Evolutionary conservation across 2,329 filamentous ascomycete genomes (phyloP), one percentile per base, ranked within the genome.

Genomic region (Colletotrichum lupini): DNA sequence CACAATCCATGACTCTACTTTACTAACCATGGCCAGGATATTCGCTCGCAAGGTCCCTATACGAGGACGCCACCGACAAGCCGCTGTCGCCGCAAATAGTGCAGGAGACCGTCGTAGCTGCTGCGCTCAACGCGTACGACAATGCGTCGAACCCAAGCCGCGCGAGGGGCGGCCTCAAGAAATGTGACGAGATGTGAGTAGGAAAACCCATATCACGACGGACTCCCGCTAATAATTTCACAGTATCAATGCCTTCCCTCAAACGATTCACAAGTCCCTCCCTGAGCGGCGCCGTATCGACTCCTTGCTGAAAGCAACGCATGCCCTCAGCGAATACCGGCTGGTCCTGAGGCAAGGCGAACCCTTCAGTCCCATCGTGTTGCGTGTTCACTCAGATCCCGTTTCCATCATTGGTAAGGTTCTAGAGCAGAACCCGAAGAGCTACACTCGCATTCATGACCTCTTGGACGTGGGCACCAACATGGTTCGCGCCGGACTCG

Each of bases 141-240:
- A 94, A 94, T 78, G 94, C 94, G 3, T 94, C 92, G 26, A 97
- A 97, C 77, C 93, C 93, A 0, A 95, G 96, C 77, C 90, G 90
- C 68, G 93, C 89, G 2, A 88, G 94, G 76, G 94, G 94, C 19
- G 92, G 92, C 0, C 87, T 97, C 77, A 94, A 94, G 82, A 94
- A 91, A 80, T 94, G 93, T 58, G 88, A 92, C 76, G 92, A 95
- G 62, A 93, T 94, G 92, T 93, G 83, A 82, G 90, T 80, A 14
- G 8, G 28, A 57, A 61, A 58, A 1, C 37, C 8, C 30, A 2
- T 52, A 12, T 16, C 30, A 63, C n/a, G 32, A 16, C 19, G 12
- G 16, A n/a, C 3, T 8, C 14, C 24, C 11, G 52, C 78, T 84
- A 59, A 82, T 62, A 28, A 59, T 4, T 19, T 7, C 22, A 1